These are phyloP conservation scores for Wickerhamiella spandovensis DNA, from an alignment of 805 yeast species.

Conservation along the genomic window DNA sequence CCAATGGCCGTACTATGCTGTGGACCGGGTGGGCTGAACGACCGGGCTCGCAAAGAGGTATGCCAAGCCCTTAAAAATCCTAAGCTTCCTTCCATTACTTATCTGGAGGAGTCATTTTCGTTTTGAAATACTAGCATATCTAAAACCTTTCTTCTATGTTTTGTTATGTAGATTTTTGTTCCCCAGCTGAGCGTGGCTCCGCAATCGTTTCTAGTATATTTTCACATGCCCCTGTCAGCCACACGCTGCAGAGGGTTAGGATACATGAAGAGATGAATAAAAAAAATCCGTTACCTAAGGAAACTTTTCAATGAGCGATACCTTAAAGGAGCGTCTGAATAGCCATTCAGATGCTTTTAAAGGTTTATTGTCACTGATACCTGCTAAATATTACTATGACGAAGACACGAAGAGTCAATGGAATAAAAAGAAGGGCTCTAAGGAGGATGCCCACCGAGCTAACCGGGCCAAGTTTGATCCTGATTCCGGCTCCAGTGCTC, in stretches of 20 bases:
- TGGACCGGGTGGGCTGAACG: slow-evolving; percentile 13
- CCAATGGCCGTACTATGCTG: slow-evolving; percentile 13
- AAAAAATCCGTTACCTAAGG: not conserved
- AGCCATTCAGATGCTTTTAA: slow-evolving; percentile 46
- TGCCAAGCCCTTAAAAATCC: slow-evolving; percentile 10
- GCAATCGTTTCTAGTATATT: not conserved
- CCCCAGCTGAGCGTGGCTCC: too few relatives aligned
- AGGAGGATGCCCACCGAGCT: slow-evolving; percentile 47
- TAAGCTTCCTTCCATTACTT: slow-evolving; percentile 3
- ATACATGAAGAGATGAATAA: not conserved
- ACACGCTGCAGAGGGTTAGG: not conserved
- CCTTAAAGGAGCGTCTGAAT: slow-evolving; percentile 22
- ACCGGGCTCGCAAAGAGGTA: slow-evolving; percentile 9
- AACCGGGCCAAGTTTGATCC: slow-evolving; percentile 72
- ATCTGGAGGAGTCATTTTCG: slow-evolving; percentile 12
- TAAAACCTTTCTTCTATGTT: not conserved
- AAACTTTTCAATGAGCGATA: slow-evolving; percentile 16
- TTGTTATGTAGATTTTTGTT: too few relatives aligned
- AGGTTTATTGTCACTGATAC: slow-evolving; percentile 78
- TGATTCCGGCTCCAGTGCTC: slow-evolving; percentile 21
- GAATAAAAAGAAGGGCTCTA: slow-evolving; percentile 64
- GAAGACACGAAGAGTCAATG: slow-evolving; percentile 83
- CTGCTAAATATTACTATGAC: slow-evolving; percentile 88
- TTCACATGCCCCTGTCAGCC: not conserved
- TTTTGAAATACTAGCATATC: not conserved